Evolutionary conservation across 192 early-diverging fungal species (phyloP), one percentile per base, ranked within the genome.

Genomic region (Chytriomyces hyalinus): DNA sequence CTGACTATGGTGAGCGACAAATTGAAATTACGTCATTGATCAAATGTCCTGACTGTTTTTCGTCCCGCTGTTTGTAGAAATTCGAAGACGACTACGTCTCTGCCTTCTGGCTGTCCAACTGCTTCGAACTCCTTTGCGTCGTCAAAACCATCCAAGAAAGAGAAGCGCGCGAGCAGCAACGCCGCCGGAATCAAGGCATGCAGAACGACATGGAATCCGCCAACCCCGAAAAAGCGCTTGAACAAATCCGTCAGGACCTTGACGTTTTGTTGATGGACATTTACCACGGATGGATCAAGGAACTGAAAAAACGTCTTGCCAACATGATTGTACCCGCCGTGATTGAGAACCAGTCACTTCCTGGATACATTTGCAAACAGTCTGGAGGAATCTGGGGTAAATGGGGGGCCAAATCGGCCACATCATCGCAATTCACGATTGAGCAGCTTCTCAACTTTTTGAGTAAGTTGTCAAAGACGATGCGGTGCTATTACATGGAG

Each of bases 401-500:
- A 76, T 88, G 95, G 79, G 92, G 95, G 66, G 53, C 53, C 13
- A 91, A 91, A 45, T 88, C 92, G 0, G 90, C 94, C 0, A 85
- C 92, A 2, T 84, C 87, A 0, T 85, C 92, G 13, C 93, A 93
- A 46, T 96, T 94, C 75, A 95, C 94, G 73, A 97, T 99, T 88
- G 96, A 97, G 77, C 94, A 99, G 70, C 83, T 99, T 10, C 83
- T 97, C 43, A 92, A 94, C 85, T 93, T 97, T 77, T 89, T 99
- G 77, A 95, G 92, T 84, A 95, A 96, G 85, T 90, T 98, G 61
- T 94, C 91, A 87, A 93, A 94, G 79, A 93, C 94, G 4, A 94
- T 98, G 95, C 93, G 94, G 79, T 98, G 95, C 85, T 99, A 98
- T 81, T 98, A 94, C 85, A 93, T 98, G 74, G 96, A 98, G 76